phyloP scores from a whole-genome alignment of 73 alveolate species.

The Tetrahymena elliotti region DNA sequence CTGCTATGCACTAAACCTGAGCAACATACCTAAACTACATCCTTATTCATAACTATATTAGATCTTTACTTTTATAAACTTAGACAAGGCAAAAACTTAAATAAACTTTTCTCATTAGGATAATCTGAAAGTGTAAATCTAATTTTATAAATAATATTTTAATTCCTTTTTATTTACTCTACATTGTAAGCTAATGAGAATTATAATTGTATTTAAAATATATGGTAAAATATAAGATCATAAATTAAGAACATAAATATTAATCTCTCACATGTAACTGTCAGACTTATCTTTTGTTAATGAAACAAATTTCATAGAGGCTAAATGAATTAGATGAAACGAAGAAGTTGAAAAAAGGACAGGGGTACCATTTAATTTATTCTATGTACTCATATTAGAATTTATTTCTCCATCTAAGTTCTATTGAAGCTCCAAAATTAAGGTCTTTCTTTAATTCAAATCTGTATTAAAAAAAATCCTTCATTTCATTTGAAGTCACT shows the following conservation, averaged over 20 bases:
- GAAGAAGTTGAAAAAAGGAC: slow-evolving; percentile 24
- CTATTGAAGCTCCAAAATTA: slow-evolving; percentile 5
- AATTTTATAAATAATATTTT: background rate
- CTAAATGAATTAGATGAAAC: slow-evolving; percentile 23
- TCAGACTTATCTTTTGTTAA: slow-evolving; percentile 33
- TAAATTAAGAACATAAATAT: too few relatives aligned
- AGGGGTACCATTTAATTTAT: slow-evolving; percentile 29
- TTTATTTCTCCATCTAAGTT: slow-evolving; percentile 43
- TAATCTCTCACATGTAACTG: background rate
- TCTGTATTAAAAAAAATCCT: background rate
- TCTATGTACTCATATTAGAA: slow-evolving; percentile 17
- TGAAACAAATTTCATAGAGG: slow-evolving; percentile 26
- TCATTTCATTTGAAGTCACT: background rate
- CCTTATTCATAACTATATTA: background rate
- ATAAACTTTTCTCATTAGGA: background rate
- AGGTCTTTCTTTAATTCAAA: slow-evolving; percentile 20
- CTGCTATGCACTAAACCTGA: background rate
- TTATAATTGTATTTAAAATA: too few relatives aligned
- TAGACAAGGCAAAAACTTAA: background rate
- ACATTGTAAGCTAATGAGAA: background rate
- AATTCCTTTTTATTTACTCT: background rate
- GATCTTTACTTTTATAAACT: background rate
- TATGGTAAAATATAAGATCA: too few relatives aligned
- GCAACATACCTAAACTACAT: background rate
- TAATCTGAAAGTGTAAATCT: background rate